Evolutionary conservation across 352 stramenopile genomes (phyloP).

Genomic region (Phytophthora cajani): DNA sequence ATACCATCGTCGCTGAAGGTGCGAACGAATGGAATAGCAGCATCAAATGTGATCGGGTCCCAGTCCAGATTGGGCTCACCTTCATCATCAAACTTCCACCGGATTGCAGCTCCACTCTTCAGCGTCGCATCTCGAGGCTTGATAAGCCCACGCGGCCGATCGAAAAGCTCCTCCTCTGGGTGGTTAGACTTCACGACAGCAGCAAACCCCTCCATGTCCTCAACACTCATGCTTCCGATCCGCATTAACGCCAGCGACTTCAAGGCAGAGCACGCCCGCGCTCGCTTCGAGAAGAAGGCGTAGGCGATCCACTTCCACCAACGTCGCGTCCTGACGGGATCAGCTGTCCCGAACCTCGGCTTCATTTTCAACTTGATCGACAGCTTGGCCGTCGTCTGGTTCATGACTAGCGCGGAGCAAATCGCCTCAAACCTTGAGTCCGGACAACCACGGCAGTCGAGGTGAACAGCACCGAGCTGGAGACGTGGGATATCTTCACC

Average conservation of each 20-base stretch:
- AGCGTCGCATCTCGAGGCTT: background rate
- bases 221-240: constrained; percentile 1
- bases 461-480: background rate
- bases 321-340: background rate
- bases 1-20: constrained; percentile 9
- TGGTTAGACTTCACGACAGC: background rate
- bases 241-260: constrained; percentile 1
- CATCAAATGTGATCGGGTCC: background rate
- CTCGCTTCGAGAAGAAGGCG: constrained; percentile 12
- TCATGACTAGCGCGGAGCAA: constrained; percentile 3
- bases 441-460: background rate
- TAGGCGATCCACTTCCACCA: constrained; percentile 17
- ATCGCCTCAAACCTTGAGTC: constrained; percentile 2
- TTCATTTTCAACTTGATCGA: background rate
- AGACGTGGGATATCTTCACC: background rate
- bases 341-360: background rate
- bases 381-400: constrained; percentile 3
- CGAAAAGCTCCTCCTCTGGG: constrained; percentile 8
- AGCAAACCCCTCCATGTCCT: constrained; percentile 3
- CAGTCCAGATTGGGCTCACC: background rate
- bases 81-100: background rate
- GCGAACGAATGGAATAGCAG: background rate
- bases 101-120: background rate
- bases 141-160: background rate
- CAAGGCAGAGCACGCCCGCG: constrained; percentile 1